Conservation (phyloP, 2,329 filamentous ascomycete species). For the Lachnellula subtilissima region DNA sequence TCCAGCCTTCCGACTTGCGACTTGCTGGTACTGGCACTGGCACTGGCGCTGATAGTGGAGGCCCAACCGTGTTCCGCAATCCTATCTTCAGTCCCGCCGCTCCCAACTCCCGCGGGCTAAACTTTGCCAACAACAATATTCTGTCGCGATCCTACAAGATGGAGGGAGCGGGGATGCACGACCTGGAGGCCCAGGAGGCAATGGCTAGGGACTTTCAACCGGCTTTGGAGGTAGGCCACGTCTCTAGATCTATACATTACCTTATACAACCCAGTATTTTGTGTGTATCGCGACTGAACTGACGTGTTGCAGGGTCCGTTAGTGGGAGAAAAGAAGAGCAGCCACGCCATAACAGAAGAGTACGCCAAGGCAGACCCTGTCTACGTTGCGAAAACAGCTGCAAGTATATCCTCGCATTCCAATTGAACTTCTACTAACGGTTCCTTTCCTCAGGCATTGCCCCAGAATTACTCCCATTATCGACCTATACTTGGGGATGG, state of each 20-base stretch:
- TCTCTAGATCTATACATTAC: neutral
- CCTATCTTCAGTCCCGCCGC: constrained; percentile 23
- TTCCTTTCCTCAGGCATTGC: constrained; percentile 56
- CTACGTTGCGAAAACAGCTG: constrained; percentile 82
- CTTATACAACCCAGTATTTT: no score
- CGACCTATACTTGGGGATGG: constrained; percentile 87
- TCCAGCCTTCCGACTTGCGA: constrained; percentile 8
- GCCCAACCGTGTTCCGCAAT: constrained; percentile 22
- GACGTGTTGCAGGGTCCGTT: constrained; percentile 64
- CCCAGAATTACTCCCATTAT: constrained; percentile 80
- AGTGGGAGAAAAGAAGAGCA: constrained; percentile 73
- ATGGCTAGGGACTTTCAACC: constrained; percentile 56
- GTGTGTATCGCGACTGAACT: constrained; percentile 13
- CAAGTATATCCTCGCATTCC: constrained; percentile 41
- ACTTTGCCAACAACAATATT: constrained; percentile 9
- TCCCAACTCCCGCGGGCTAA: constrained; percentile 3
- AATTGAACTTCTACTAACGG: constrained; percentile 7
- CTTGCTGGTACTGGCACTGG: neutral
- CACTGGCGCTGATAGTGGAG: constrained; percentile 8
- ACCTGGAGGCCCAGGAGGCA: constrained; percentile 50
- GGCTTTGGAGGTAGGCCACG: constrained; percentile 44
- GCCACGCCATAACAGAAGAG: constrained; percentile 71
- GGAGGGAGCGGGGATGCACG: constrained; percentile 13
- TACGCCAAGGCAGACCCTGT: constrained; percentile 84
- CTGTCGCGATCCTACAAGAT: constrained; percentile 22